A percentile compares a stretch with the other conserved stretches of the same genome.
Evolutionary conservation across 768 basidiomycete genomes (phyloP).

Genomic region (Lentinula boryana): DNA sequence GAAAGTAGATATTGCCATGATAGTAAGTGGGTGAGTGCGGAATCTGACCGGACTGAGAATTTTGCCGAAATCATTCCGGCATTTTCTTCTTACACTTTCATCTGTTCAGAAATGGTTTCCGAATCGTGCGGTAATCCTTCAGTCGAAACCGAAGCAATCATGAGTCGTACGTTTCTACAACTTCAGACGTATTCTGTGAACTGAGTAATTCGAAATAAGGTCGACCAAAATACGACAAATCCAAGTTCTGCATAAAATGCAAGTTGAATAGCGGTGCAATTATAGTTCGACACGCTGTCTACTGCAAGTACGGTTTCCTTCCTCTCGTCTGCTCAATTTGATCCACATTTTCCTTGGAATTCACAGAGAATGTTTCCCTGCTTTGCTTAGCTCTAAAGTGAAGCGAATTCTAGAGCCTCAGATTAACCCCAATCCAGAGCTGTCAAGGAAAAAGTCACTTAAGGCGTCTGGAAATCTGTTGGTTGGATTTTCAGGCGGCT

Average conservation of each 20-base stretch:
- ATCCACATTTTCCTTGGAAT: background rate
- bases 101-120: background rate
- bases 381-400: constrained; percentile 58
- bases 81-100: background rate
- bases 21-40: background rate
- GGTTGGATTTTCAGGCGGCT: constrained; percentile 73
- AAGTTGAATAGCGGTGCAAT: constrained; percentile 59
- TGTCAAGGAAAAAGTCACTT: constrained; percentile 50
- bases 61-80: background rate
- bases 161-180: constrained; percentile 49
- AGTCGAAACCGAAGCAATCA: constrained; percentile 52
- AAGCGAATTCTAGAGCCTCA: constrained; percentile 57
- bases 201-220: constrained; percentile 28
- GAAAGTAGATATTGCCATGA: background rate
- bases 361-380: constrained; percentile 59
- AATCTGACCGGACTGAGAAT: background rate
- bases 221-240: constrained; percentile 61
- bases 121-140: constrained; percentile 61
- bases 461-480: constrained; percentile 66
- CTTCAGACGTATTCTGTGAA: background rate
- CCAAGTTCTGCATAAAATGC: constrained; percentile 68
- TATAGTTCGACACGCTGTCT: constrained; percentile 74
- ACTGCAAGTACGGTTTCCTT: constrained; percentile 62
- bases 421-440: constrained; percentile 51
- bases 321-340: background rate